Base-by-base conservation (phyloP, 495 filamentous ascomycete species). In the Daldinia decipiens region DNA sequence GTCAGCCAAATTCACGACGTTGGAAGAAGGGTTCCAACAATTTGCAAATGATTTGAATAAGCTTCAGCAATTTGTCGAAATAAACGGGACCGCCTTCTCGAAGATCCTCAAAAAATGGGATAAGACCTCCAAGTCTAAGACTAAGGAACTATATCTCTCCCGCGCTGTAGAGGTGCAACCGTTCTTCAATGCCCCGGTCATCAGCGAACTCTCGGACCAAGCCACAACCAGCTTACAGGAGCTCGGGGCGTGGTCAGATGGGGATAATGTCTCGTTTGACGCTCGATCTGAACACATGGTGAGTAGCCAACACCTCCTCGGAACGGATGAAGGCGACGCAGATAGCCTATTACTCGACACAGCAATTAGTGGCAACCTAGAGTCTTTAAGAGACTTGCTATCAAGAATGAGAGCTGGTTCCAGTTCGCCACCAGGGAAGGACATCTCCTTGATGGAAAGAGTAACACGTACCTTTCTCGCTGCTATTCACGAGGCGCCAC, bases 71-170 rank as follows among this genome's bases (percentile, higher is more conserved):
- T 99, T 98, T 76, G 93, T 99, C 56, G 94, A 98, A 75, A 92
- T 98, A 74, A 99, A 98, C 79, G 95, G 94, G 72, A 97, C 92
- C 11, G 95, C 94, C 26, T 96, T 97, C 79, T 97, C 95, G 21
- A 99, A 99, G 79, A 99, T 99, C 50, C 84, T 99, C 57, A 99
- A 99, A 83, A 99, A 99, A 88, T 99, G 95, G 95, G 95, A 99
- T 80, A 99, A 99, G 86, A 97, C 96, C 17, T 97, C 95, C 62
- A 99, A 99, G 87, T 98, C 95, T 59, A 93, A 94, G 75, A 97
- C 94, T 69, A 99, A 99, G 77, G 96, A 98, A 81, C 84, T 98
- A 24, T 98, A 98, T 76, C 89, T 99, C 34, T 94, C 95, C 11
- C 88, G 95, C 17, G 95, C 96, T 11, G 95, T 98, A 56, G 95